Evolutionary conservation across 352 stramenopile genomes (phyloP).

Genomic region (Phytopythium kandeliae): DNA sequence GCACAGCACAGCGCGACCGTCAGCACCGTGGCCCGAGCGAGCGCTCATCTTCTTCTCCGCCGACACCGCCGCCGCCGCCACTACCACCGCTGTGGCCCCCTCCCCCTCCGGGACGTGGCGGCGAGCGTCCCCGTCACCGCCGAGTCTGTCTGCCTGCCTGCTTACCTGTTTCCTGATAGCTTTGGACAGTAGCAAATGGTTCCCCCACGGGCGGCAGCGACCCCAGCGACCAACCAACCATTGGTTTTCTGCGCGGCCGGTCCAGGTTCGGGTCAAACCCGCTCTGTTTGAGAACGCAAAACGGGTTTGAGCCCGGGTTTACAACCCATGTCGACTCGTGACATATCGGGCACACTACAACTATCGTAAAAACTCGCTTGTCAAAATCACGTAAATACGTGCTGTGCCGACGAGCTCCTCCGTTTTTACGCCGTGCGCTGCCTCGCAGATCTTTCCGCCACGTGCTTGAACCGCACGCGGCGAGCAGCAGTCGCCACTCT

Average conservation of each 20-base stretch:
- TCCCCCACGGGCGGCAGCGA: conserved; percentile 10
- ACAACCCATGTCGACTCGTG: not conserved
- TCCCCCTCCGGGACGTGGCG: too few relatives aligned
- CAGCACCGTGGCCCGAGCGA: not conserved
- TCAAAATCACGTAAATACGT: not conserved
- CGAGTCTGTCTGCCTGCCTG: conserved; percentile 4
- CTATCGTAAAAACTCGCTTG: conserved; percentile 1
- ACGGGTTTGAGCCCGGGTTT: not conserved
- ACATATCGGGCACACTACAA: not conserved
- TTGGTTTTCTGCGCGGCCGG: conserved; percentile 25
- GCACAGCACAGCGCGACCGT: too few relatives aligned
- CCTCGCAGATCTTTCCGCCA: conserved; percentile 2
- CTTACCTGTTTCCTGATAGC: conserved; percentile 83
- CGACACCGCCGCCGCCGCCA: too few relatives aligned
- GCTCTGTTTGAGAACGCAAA: not conserved
- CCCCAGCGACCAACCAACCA: conserved; percentile 41
- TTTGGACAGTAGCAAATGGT: conserved; percentile 87
- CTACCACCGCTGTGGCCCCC: too few relatives aligned
- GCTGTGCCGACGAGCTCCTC: not conserved
- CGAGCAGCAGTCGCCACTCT: not conserved
- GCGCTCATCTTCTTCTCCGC: too few relatives aligned
- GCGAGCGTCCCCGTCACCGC: too few relatives aligned
- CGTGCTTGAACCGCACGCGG: conserved; percentile 4
- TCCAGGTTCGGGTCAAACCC: not conserved
- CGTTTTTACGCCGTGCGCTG: not conserved